Percentiles rank a stretch among this genome's conserved stretches.
phyloP scores from a whole-genome alignment of 805 yeast genomes.

The Metschnikowia noctiluminum region DNA sequence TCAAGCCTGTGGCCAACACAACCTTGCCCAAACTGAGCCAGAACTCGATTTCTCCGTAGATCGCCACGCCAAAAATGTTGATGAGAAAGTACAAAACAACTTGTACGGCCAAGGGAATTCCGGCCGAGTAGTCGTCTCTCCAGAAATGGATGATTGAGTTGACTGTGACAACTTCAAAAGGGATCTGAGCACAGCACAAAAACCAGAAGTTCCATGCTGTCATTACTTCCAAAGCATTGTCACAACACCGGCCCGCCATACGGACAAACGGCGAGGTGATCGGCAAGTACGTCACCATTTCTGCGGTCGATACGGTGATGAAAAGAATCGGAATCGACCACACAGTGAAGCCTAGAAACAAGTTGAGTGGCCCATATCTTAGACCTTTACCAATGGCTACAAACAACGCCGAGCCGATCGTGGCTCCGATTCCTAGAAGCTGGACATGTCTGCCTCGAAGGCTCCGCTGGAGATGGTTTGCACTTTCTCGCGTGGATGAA shows the following conservation, averaged over 20 bases:
- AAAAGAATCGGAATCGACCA: conserved; percentile 71
- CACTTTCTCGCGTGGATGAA: conserved; percentile 10
- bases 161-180: conserved; percentile 80
- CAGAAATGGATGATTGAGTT: conserved; percentile 77
- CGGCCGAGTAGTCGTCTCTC: conserved; percentile 74
- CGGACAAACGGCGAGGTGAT: conserved; percentile 73
- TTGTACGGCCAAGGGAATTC: conserved; percentile 63
- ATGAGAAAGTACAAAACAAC: conserved; percentile 58
- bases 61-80: conserved; percentile 41
- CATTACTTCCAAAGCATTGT: conserved; percentile 69
- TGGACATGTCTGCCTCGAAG: conserved; percentile 71
- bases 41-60: conserved; percentile 56
- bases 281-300: conserved; percentile 74
- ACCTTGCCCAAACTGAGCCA: conserved; percentile 41
- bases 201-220: conserved; percentile 82
- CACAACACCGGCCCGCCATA: conserved; percentile 71
- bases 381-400: conserved; percentile 68
- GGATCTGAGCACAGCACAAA: conserved; percentile 71
- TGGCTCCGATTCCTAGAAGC: conserved; percentile 75
- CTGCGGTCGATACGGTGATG: conserved; percentile 71
- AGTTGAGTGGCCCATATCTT: conserved; percentile 61
- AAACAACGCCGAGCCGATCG: conserved; percentile 77
- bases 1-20: conserved; percentile 20
- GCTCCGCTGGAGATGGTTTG: conserved; percentile 35
- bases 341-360: conserved; percentile 59